Base-by-base conservation (phyloP, 2,329 filamentous ascomycete species). In the Aspergillus piperis region DNA sequence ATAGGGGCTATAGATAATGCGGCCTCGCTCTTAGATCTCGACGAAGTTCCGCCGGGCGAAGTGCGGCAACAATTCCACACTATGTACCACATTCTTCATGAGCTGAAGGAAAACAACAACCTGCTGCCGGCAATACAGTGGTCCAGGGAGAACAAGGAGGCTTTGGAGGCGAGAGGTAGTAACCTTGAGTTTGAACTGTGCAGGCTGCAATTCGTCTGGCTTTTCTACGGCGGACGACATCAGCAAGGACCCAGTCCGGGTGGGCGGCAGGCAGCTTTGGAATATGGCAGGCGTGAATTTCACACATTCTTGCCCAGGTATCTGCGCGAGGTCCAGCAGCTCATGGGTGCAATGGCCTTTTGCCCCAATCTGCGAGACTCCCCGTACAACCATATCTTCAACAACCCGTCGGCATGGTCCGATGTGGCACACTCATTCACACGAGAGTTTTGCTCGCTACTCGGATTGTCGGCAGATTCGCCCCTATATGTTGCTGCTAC, bases 161-260 rank as follows among this genome's bases (percentile, higher is more conserved):
- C 87, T 25, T 83, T 99, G 2, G 92, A 96, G 70, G 84, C 85
- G 3, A 86, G 92, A 51, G 94, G 93, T 3, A 96, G 92, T 70
- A 96, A 96, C 68, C 85, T 99, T 2, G 94, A 98, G 73, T 99
- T 98, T 65, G 94, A 99, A 71, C 86, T 99, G 2, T 91, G 89
- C 77, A 90, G 92, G 65, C 82, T 98, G 17, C 92, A 96, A 68
- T 99, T 91, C 69, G 85, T 98, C 36, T 94, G 91, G 85, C 83
- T 97, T 1, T 96, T 96, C 76, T 86, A 89, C 64, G 88, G 89
- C 0, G 84, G 85, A 8, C 78, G 86, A 0, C 82, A 86, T 8
- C 82, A 85, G 50, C 80, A 83, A 52, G 77, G 76, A 2, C 68
- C 68, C 3, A 68, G 73, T 25, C 51, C 71, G 0, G 61, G 66